Base-by-base conservation (phyloP, 768 basidiomycete genomes). In the Thelephora ganbajun region DNA sequence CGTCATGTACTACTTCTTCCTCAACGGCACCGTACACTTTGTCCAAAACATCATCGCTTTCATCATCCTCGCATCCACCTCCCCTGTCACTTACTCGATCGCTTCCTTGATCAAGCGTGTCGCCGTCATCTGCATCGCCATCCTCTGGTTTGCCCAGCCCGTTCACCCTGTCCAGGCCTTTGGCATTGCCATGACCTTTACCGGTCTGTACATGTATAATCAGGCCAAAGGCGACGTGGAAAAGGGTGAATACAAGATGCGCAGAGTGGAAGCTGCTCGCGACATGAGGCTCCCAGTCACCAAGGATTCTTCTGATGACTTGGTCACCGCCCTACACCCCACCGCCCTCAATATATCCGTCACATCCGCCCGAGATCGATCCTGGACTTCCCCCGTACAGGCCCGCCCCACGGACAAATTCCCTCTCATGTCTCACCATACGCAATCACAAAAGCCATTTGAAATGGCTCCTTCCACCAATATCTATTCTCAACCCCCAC, bases 41-140 rank as follows among this genome's bases (percentile, higher is more conserved):
- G 82, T 80, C 1, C 96, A 99, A 65, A 98, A 92, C 70, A 83
- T 98, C 59, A 87, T 98, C 57, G 96, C 96, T 26, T 99, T 99
- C 68, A 74, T 93, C 61, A 89, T 99, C 58, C 79, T 99, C 43
- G 81, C 94, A 1, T 89, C 87, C 23, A 94, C 91, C 2, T 97
- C 94, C 11, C 94, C 96, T 16, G 96, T 99, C 55, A 98, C 96
- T 0, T 99, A 99, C 66, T 94, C 90, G 46, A 98, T 99, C 62
- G 96, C 96, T 2, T 96, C 91, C 3, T 79, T 99, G 58, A 79
- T 97, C 68, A 99, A 99, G 65, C 90, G 96, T 20, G 92, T 99
- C 48, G 91, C 82, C 42, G 96, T 99, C 57, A 99, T 99, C 59
- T 93, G 91, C 68, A 85, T 97, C 56, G 96, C 96, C 16, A 87